A percentile compares a stretch with the other conserved stretches of the same genome.
phyloP scores from a whole-genome alignment of 352 stramenopile species.

The Pythium angustatum region DNA sequence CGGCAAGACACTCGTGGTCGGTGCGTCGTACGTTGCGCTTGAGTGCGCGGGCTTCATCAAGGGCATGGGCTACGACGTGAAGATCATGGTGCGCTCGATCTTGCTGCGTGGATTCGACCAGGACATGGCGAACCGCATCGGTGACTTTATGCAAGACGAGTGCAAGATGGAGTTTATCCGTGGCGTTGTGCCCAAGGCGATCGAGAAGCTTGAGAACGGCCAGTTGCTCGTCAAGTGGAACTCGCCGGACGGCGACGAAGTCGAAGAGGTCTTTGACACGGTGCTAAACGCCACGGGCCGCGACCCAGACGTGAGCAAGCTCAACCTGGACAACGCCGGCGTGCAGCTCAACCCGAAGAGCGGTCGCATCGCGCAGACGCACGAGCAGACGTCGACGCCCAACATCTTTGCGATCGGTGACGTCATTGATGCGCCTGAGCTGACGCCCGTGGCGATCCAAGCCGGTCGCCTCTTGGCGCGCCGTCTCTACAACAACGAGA shows the following conservation, averaged over 20 bases:
- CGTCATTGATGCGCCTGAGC: conserved; percentile 95
- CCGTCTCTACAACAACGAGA: conserved; percentile 88
- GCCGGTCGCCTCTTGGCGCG: conserved; percentile 90
- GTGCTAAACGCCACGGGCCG: conserved; percentile 95
- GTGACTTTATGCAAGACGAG: conserved; percentile 91
- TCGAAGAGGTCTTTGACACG: conserved; percentile 95
- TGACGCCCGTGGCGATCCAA: conserved; percentile 98
- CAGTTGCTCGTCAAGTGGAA: conserved; percentile 86
- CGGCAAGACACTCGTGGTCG: conserved; percentile 97
- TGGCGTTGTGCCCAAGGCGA: conserved; percentile 87
- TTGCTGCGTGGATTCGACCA: conserved; percentile 97
- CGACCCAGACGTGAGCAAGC: conserved; percentile 90
- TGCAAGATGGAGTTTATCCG: conserved; percentile 92
- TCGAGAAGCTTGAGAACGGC: conserved; percentile 89
- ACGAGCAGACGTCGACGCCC: conserved; percentile 93
- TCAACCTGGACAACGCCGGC: conserved; percentile 86
- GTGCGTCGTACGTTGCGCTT: conserved; percentile 97
- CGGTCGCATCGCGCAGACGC: conserved; percentile 88
- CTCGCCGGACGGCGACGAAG: conserved; percentile 46
- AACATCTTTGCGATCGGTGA: conserved; percentile 98
- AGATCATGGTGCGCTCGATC: conserved; percentile 97
- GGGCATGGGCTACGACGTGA: conserved; percentile 95
- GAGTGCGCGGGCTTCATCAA: conserved; percentile 98
- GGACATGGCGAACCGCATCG: conserved; percentile 95
- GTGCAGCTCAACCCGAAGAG: conserved; percentile 90